Conservation (phyloP, 805 yeast species). For the Hemisphaericaspora nanyangensis region DNA sequence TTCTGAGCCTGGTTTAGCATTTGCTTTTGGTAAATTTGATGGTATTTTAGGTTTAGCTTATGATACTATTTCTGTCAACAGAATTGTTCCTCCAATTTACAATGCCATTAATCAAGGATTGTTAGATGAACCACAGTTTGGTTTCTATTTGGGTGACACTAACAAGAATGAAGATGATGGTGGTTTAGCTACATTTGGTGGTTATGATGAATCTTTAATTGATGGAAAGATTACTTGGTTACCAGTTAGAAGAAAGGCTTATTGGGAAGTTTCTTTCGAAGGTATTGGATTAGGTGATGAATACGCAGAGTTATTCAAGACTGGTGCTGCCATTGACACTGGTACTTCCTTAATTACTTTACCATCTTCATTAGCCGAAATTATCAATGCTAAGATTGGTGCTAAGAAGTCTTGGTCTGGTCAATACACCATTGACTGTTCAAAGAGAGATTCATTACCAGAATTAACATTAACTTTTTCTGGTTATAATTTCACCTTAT, state of each 20-base stretch:
- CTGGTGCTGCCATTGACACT: constrained; percentile 98
- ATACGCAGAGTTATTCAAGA: constrained; percentile 71
- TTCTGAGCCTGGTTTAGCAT: constrained; percentile 93
- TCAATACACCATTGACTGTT: constrained; percentile 93
- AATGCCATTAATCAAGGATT: constrained; percentile 80
- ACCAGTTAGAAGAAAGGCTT: constrained; percentile 98
- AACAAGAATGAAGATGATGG: constrained; percentile 65
- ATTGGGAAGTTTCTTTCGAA: constrained; percentile 96
- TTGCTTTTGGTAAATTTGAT: constrained; percentile 98
- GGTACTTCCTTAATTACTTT: constrained; percentile 95
- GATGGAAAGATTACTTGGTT: constrained; percentile 88
- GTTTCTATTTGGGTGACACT: constrained; percentile 85
- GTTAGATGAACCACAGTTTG: constrained; percentile 79
- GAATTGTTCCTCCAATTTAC: constrained; percentile 90
- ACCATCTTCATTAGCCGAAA: constrained; percentile 94
- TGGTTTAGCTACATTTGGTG: constrained; percentile 95
- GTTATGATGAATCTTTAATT: constrained; percentile 73
- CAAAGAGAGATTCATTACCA: constrained; percentile 75
- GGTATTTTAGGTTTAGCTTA: constrained; percentile 96
- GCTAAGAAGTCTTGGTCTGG: constrained; percentile 98
- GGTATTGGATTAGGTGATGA: constrained; percentile 91
- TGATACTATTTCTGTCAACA: constrained; percentile 83
- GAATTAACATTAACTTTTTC: constrained; percentile 86
- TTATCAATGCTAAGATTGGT: constrained; percentile 91
- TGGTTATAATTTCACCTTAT: constrained; percentile 87